Conservation (phyloP, 805 yeast species). For the Cephaloascus albidus region DNA sequence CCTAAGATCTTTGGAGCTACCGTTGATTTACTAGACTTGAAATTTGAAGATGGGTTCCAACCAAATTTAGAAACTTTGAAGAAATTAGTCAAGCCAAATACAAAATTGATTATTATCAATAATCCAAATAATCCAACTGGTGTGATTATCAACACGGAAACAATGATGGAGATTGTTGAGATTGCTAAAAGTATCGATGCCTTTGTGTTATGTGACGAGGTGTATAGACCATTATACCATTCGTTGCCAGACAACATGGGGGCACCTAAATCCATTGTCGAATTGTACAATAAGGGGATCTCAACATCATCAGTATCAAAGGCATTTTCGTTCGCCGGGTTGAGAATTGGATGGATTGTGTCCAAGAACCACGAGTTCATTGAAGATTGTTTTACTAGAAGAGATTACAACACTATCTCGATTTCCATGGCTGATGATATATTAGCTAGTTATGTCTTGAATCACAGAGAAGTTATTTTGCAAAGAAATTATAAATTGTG, state of each 20-base stretch:
- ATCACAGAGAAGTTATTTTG: slow-evolving; percentile 21
- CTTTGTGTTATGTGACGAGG: slow-evolving; percentile 40
- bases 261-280: slow-evolving; percentile 28
- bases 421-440: slow-evolving; percentile 37
- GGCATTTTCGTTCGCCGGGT: slow-evolving; percentile 44
- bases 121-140: slow-evolving; percentile 44
- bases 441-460: slow-evolving; percentile 32
- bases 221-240: slow-evolving; percentile 44
- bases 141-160: slow-evolving; percentile 22
- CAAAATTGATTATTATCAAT: slow-evolving; percentile 33
- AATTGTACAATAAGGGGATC: slow-evolving; percentile 31
- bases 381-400: slow-evolving; percentile 21
- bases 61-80: slow-evolving; percentile 25
- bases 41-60: slow-evolving; percentile 19
- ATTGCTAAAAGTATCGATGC: slow-evolving; percentile 22
- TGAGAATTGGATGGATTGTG: slow-evolving; percentile 44
- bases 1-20: slow-evolving; percentile 35
- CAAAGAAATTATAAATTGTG: slow-evolving; percentile 31
- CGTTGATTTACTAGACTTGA: slow-evolving; percentile 24
- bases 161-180: slow-evolving; percentile 22
- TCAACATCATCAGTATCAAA: slow-evolving; percentile 45
- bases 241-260: slow-evolving; percentile 11
- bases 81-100: slow-evolving; percentile 20
- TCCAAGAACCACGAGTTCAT: slow-evolving; percentile 20
- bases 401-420: slow-evolving; percentile 44